Conservation (phyloP, 805 yeast genomes). For the Wickerhamiella vanderwaltii region DNA sequence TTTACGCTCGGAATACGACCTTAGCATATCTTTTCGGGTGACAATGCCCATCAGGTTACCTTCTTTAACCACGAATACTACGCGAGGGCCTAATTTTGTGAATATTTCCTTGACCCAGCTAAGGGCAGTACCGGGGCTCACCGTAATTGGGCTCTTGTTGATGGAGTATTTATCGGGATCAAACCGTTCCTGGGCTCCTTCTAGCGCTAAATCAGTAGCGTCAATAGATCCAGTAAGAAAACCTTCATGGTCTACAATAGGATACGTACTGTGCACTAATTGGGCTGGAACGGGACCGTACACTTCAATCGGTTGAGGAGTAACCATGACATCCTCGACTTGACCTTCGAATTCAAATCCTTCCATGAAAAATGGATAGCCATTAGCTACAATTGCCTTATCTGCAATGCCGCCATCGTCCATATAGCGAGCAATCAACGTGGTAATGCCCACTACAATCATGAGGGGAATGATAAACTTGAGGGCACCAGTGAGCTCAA, state of each 20-base stretch:
- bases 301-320: slow-evolving; percentile 19
- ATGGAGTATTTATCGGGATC: slow-evolving; percentile 13
- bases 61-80: slow-evolving; percentile 50
- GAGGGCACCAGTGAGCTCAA: slow-evolving; percentile 91
- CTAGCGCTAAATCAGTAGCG: slow-evolving; percentile 21
- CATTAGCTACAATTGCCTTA: slow-evolving; percentile 81
- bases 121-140: slow-evolving; percentile 41
- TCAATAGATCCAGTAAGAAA: slow-evolving; percentile 28
- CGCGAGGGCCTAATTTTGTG: slow-evolving; percentile 66
- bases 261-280: slow-evolving; percentile 26
- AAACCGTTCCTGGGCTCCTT: slow-evolving; percentile 3
- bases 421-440: slow-evolving; percentile 60
- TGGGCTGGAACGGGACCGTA: slow-evolving; percentile 18
- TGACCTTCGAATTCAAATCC: slow-evolving; percentile 44
- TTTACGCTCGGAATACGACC: slow-evolving; percentile 19
- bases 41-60: slow-evolving; percentile 59
- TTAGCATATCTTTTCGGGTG: slow-evolving; percentile 71
- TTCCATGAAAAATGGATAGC: slow-evolving; percentile 71
- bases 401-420: slow-evolving; percentile 91
- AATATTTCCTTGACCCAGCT: slow-evolving; percentile 57
- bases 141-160: slow-evolving; percentile 46
- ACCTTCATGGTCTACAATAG: slow-evolving; percentile 27
- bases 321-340: slow-evolving; percentile 54
- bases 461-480: slow-evolving; percentile 86
- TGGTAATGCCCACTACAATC: slow-evolving; percentile 88